Evolutionary conservation across 2,329 filamentous ascomycete genomes (phyloP), one percentile per base, ranked within the genome.

Genomic region (Ceratocystis harringtonii): DNA sequence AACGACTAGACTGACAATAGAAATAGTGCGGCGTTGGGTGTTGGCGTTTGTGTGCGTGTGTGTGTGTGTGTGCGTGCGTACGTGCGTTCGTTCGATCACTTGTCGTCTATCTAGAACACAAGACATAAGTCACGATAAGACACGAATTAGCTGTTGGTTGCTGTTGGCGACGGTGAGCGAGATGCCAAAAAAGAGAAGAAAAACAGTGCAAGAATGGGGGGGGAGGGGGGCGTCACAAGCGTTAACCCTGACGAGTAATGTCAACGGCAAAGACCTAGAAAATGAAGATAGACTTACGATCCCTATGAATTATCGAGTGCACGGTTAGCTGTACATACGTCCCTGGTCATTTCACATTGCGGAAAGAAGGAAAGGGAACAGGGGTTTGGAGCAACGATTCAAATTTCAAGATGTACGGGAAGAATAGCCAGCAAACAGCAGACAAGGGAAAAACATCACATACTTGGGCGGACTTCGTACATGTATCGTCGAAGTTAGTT

Each of bases 271-370:
- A 52, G 48, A 36, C 28, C n/a, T 30, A 58, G 55, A 58, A 52
- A 58, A 58, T 58, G 55, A 36, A 58, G 55, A 58, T 58, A n/a
- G 55, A 58, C 25, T 36, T 58, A 32, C 25, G 15, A 30, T 5
- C 17, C 55, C 55, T 58, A 36, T 58, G 28, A 58, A 58, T 58
- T 17, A 30, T 10, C 25, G 28, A 30, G 55, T n/a, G 28, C 55
- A 58, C 55, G 55, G 55, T 58, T n/a, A 58, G 55, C 55, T 58
- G 55, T 30, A 30, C n/a, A 12, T 52, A 52, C 22, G 55, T 58
- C 55, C 55, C 55, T 58, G 36, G 55, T n/a, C 55, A 58, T 28
- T 19, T 36, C 28, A 17, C 30, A 36, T 30, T 41, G n/a, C 55
- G 55, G 28, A 58, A 58, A 32, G n/a, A 7, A 58, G 55, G 55